These are phyloP conservation scores for Ceratobasidium sp. DNA, from an alignment of 1,284 basidiomycete species.

Conservation along the genomic window DNA sequence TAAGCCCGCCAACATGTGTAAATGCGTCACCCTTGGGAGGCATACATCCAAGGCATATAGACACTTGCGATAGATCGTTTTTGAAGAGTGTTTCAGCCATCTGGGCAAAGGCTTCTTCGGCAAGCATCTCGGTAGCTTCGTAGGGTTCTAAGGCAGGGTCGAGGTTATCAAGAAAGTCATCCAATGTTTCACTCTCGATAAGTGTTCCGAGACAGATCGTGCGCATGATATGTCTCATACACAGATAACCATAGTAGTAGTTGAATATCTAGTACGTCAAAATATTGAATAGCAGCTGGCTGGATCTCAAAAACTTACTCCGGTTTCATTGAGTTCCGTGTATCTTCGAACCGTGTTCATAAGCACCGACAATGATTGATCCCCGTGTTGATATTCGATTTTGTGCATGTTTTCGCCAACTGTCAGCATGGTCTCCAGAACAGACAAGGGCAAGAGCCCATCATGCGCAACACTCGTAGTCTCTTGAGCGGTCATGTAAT, in stretches of 20 bases:
- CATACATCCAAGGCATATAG: not conserved
- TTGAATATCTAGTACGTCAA: constrained; percentile 25
- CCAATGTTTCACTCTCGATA: not conserved
- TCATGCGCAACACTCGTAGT: no score
- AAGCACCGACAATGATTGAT: constrained; percentile 22
- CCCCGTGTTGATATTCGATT: constrained; percentile 13
- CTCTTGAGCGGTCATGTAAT: no score
- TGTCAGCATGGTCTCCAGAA: constrained; percentile 17
- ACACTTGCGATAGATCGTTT: not conserved
- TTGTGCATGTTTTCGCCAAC: constrained; percentile 43
- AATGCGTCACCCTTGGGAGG: not conserved
- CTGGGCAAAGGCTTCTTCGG: not conserved
- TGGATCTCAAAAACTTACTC: not conserved
- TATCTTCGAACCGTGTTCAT: constrained; percentile 19
- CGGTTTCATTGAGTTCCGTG: not conserved
- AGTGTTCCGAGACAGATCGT: constrained; percentile 31
- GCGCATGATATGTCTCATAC: constrained; percentile 28
- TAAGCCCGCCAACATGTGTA: constrained; percentile 2
- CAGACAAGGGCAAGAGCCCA: not conserved
- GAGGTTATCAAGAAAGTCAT: constrained; percentile 10
- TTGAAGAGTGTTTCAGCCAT: not conserved
- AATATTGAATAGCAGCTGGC: no score
- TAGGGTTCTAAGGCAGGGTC: not conserved
- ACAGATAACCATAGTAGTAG: constrained; percentile 29
- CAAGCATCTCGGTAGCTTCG: not conserved